Conservation (phyloP, 2,329 filamentous ascomycete species). For the Cladosporium austrohemisphaericum region DNA sequence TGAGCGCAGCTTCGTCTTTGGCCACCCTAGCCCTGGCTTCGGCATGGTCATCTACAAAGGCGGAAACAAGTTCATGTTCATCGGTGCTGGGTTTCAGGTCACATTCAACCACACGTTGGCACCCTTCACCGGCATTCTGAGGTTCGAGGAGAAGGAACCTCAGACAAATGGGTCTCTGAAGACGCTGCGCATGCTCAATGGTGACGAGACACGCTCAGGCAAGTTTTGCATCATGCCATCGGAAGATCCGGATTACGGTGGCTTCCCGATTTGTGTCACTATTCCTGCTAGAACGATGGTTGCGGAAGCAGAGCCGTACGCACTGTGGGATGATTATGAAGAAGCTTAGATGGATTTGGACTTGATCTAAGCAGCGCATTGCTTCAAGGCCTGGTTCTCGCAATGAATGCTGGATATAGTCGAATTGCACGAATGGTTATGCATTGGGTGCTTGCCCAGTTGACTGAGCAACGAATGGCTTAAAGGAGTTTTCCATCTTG, state of each 20-base stretch:
- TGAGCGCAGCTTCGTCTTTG: conserved; percentile 46
- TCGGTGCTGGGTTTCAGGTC: conserved; percentile 46
- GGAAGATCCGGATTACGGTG: conserved; percentile 54
- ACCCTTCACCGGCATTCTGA: conserved; percentile 43
- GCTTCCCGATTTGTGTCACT: conserved; percentile 54
- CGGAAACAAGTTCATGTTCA: conserved; percentile 40
- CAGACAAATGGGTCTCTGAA: conserved; percentile 35
- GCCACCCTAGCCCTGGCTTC: conserved; percentile 38
- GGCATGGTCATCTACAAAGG: conserved; percentile 44
- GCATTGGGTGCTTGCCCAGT: too few species aligned
- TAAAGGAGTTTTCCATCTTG: too few species aligned
- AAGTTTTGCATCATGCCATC: conserved; percentile 53
- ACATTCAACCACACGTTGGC: conserved; percentile 31
- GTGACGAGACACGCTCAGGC: conserved; percentile 48
- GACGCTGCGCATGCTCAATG: conserved; percentile 39
- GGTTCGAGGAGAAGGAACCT: conserved; percentile 41
- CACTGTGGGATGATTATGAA: background rate
- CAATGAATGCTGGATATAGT: too few species aligned
- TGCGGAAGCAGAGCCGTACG: conserved; percentile 41
- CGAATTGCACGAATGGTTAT: too few species aligned
- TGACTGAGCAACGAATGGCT: too few species aligned
- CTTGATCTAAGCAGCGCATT: too few species aligned
- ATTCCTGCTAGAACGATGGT: conserved; percentile 51
- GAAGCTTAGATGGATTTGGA: too few species aligned
- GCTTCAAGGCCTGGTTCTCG: too few species aligned